phyloP scores from a whole-genome alignment of 2,329 filamentous ascomycete species.

The Orbilia oligospora region DNA sequence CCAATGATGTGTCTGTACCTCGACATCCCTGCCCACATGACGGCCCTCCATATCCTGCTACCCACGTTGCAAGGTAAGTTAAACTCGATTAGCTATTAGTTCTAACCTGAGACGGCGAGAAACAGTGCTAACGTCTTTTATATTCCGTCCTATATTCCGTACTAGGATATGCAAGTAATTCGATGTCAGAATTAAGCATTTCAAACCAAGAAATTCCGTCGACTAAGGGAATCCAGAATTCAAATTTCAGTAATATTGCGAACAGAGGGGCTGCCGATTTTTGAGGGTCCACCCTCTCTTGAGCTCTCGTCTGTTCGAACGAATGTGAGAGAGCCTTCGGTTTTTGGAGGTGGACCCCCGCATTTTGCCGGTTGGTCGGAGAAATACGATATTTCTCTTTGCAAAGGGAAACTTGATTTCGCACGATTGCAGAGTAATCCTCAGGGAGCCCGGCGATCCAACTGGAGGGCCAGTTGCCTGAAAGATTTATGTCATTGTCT shows the following conservation, averaged over 20 bases:
- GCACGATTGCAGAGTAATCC: constrained; percentile 29
- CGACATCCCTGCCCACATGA: constrained; percentile 48
- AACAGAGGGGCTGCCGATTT: constrained; percentile 24
- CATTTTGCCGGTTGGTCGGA: constrained; percentile 57
- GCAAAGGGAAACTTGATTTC: constrained; percentile 58
- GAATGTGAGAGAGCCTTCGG: constrained; percentile 7
- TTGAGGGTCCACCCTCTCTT: constrained; percentile 33
- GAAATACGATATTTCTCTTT: constrained; percentile 39
- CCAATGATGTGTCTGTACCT: constrained; percentile 52
- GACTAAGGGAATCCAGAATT: constrained; percentile 41
- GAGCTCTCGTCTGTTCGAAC: constrained; percentile 2
- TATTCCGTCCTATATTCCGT: constrained; percentile 30
- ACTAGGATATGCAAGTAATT: constrained; percentile 45
- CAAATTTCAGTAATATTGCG: constrained; percentile 33
- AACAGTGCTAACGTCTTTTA: constrained; percentile 36
- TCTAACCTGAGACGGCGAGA: constrained; percentile 40
- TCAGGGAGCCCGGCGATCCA: constrained; percentile 41
- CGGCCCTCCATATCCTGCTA: constrained; percentile 42
- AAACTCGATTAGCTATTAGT: constrained; percentile 33
- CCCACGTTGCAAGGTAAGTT: constrained; percentile 49
- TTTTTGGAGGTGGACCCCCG: constrained; percentile 52
- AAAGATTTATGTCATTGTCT: constrained; percentile 51
- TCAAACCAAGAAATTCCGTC: constrained; percentile 34
- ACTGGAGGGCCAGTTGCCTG: constrained; percentile 44
- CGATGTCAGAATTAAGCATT: constrained; percentile 48